phyloP scores from a whole-genome alignment of 169 alveolate genomes.

The Plasmodium knowlesi region DNA sequence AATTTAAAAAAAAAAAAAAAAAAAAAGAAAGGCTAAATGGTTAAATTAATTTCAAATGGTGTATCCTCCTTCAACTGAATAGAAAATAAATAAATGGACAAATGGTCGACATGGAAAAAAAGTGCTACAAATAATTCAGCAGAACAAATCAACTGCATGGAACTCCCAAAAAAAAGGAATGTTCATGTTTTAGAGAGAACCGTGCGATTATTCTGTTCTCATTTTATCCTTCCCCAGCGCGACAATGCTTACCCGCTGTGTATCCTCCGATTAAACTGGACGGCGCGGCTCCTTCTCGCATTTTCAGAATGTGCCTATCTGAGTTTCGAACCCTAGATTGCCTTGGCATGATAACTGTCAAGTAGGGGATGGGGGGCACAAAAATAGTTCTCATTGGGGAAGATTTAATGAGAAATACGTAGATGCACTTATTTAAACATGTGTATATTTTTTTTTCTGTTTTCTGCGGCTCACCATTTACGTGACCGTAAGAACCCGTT shows the following conservation, averaged over 20 bases:
- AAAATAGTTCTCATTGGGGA: not conserved
- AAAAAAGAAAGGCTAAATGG: conserved; percentile 4
- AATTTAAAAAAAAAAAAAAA: conserved; percentile 24
- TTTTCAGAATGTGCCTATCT: conserved; percentile 58
- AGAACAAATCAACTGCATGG: not conserved
- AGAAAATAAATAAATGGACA: conserved; percentile 5
- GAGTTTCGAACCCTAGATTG: conserved; percentile 70
- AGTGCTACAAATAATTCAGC: not conserved
- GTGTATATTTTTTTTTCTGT: not conserved
- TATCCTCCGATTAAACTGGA: conserved; percentile 58
- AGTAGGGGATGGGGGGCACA: not conserved
- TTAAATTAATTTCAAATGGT: conserved; percentile 49
- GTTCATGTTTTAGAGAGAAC: not conserved
- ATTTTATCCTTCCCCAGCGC: not conserved
- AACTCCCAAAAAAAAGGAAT: not conserved
- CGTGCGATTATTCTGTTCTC: not conserved
- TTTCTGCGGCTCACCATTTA: conserved; percentile 74
- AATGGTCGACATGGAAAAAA: not conserved
- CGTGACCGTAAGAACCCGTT: conserved; percentile 85
- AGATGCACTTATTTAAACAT: not conserved
- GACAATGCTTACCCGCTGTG: conserved; percentile 23
- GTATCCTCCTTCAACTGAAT: conserved; percentile 56
- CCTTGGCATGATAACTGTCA: conserved; percentile 62
- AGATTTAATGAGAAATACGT: not conserved
- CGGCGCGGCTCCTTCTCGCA: conserved; percentile 75